Evolutionary conservation across 176 grass and related monocot species (phyloP), one percentile per base, ranked within the genome.

Genomic region (Oryza meyeriana): DNA sequence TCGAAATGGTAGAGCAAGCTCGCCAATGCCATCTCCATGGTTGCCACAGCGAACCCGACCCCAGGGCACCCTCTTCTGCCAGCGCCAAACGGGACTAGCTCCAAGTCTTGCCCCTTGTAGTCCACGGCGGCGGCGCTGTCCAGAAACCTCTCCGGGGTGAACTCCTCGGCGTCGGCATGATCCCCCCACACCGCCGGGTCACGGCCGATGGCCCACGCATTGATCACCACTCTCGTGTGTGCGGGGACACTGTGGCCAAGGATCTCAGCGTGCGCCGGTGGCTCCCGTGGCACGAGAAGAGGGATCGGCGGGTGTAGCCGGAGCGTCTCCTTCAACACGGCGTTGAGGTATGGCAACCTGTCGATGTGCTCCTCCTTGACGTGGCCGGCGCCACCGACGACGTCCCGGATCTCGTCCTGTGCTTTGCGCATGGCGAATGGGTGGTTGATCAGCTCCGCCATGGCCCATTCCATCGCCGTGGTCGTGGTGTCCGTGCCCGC

Each of bases 101-200:
- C 39, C 5, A 92, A 83, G 52, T 83, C n/a, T 9, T 70, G 69
- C 1, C 90, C 86, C 42, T 26, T 83, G 73, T 72, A 92, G 55
- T 88, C 86, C 18, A 83, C 55, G 30, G 4, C n/a, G n/a, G n/a
- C n/a, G n/a, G n/a, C n/a, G n/a, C n/a, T n/a, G n/a, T n/a, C n/a
- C n/a, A n/a, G n/a, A n/a, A n/a, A 90, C 74, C 88, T 48, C 85
- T 83, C 88, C 12, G 91, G 91, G 73, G 10, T 1, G 71, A 94
- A 94, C 33, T 90, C 85, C 12, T 86, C 77, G 55, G 38, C 45
- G n/a, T n/a, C n/a, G n/a, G n/a, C n/a, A 17, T 0, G 85, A 0
- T 58, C 52, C 7, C 48, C 84, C 89, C 93, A 94, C 22, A 70
- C 3, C 14, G 47, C 32, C 1, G 63, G 4, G 47, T 94, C 93